Percentiles rank a stretch among this genome's conserved stretches.
Evolutionary conservation across 441 rosid genomes (phyloP).

Genomic region (Pelargonium fulgidum): DNA sequence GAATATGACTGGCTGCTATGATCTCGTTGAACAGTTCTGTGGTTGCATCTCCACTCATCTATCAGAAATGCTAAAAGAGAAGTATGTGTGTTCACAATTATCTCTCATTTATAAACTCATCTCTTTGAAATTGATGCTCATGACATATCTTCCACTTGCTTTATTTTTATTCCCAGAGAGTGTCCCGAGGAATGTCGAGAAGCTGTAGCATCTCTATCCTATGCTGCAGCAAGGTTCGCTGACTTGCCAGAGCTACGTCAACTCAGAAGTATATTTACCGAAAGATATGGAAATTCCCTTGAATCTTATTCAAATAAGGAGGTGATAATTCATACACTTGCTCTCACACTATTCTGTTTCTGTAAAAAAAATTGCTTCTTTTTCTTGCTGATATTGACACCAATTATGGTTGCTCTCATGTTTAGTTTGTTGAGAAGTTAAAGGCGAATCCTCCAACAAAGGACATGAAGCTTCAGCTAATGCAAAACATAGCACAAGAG

Average conservation of each 20-base stretch:
- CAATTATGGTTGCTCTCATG: not conserved
- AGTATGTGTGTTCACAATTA: slow-evolving; percentile 25
- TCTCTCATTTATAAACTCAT: too few species aligned
- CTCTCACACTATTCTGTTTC: too few species aligned
- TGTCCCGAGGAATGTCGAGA: slow-evolving; percentile 87
- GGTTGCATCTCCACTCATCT: slow-evolving; percentile 39
- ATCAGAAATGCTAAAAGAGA: slow-evolving; percentile 49
- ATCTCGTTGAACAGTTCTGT: slow-evolving; percentile 44
- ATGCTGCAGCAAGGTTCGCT: slow-evolving; percentile 89
- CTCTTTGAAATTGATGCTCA: too few species aligned
- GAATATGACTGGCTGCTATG: slow-evolving; percentile 45
- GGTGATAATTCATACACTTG: slow-evolving; percentile 35
- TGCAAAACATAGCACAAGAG: slow-evolving; percentile 18
- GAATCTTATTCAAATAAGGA: slow-evolving; percentile 53
- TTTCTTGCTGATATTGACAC: not conserved
- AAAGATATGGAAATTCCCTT: slow-evolving; percentile 61
- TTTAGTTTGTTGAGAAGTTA: slow-evolving; percentile 21
- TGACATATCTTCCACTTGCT: too few species aligned
- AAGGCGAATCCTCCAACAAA: slow-evolving; percentile 9
- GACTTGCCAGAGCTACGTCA: slow-evolving; percentile 88
- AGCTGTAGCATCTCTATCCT: slow-evolving; percentile 72
- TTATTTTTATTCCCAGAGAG: slow-evolving; percentile 36
- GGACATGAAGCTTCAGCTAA: slow-evolving; percentile 23
- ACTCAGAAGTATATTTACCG: slow-evolving; percentile 66
- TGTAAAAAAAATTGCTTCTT: too few species aligned